Evolutionary conservation across 805 yeast genomes (phyloP), one percentile per base, ranked within the genome.

Genomic region (Cephaloascus albidus): DNA sequence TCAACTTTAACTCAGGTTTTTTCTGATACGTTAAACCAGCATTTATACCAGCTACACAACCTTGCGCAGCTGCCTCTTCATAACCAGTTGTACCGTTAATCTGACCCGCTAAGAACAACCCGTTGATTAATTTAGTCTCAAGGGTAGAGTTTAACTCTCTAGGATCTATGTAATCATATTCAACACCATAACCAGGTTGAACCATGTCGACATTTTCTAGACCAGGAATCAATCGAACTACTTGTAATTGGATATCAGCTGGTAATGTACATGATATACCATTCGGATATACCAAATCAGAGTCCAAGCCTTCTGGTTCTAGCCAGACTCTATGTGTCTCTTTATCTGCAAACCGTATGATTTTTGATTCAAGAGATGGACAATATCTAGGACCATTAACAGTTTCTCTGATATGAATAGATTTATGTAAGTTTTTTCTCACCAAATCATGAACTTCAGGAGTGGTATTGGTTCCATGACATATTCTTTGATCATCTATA

Each of bases 111-210:
- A 93, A 64, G 55, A 63, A 93, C 30, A 93, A 60, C 0, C 97
- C 97, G 10, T 70, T 61, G 2, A 93, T 77, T 3, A 73, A 58
- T 50, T 86, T 88, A 0, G 97, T 86, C 53, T 90, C 96, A 36
- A 93, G 60, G 0, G 94, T 84, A 35, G 68, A 72, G 39, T 70
- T 70, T 40, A 93, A 67, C 52, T 89, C 96, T 46, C 95, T 71
- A 2, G 99, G 98, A 53, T 93, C 96, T 20, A 93, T 81, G 55
- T 86, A 93, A 53, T 93, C 98, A 55, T 93, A 93, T 58, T 93
- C 98, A 2, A 93, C 98, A n/a, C 99, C 99, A 55, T 93, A 93
- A 0, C 97, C 99, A 0, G 97, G 96, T 54, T 89, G 96, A 10
- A 82, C 55, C 85, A 93, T 86, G n/a, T 62, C 66, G 0, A 84